These are phyloP conservation scores for Sporormia fimetaria DNA, from an alignment of 495 filamentous ascomycete species.

Conservation along the genomic window DNA sequence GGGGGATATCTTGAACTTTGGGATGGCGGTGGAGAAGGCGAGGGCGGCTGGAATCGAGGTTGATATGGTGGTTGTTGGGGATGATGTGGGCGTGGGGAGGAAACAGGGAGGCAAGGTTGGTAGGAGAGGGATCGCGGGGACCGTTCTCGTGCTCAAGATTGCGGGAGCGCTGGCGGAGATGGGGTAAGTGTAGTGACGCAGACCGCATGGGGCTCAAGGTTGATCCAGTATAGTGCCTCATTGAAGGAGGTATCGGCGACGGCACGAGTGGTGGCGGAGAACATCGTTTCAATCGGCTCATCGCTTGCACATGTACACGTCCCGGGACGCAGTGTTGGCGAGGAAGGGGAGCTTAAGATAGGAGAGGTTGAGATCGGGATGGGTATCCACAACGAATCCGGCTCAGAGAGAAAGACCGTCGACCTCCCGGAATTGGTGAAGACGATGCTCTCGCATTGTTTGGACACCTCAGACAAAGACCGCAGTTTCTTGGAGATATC, in stretches of 20 bases:
- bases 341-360: conserved; percentile 43
- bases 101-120: conserved; percentile 80
- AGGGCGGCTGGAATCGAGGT: conserved; percentile 66
- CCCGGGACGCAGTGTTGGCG: conserved; percentile 52
- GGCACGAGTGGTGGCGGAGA: conserved; percentile 59
- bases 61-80: conserved; percentile 91
- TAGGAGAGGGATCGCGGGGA: conserved; percentile 81
- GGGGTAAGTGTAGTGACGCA: conserved; percentile 44
- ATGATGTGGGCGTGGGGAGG: conserved; percentile 88
- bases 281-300: conserved; percentile 76
- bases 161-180: conserved; percentile 70
- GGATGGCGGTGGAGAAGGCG: conserved; percentile 87
- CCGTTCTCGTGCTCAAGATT: conserved; percentile 82
- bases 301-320: conserved; percentile 87
- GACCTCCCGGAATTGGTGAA: conserved; percentile 59
- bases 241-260: conserved; percentile 59
- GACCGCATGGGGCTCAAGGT: no score
- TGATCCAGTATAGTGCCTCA: conserved; percentile 19
- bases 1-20: conserved; percentile 83
- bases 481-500: conserved; percentile 64
- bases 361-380: conserved; percentile 90
- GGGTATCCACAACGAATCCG: conserved; percentile 97
- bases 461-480: conserved; percentile 70
- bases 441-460: conserved; percentile 69
- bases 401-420: conserved; percentile 57